Percentiles rank a stretch among this genome's conserved stretches.
These are phyloP conservation scores for Anisodus acutangulus DNA, from an alignment of 257 asterid species.

Conservation along the genomic window DNA sequence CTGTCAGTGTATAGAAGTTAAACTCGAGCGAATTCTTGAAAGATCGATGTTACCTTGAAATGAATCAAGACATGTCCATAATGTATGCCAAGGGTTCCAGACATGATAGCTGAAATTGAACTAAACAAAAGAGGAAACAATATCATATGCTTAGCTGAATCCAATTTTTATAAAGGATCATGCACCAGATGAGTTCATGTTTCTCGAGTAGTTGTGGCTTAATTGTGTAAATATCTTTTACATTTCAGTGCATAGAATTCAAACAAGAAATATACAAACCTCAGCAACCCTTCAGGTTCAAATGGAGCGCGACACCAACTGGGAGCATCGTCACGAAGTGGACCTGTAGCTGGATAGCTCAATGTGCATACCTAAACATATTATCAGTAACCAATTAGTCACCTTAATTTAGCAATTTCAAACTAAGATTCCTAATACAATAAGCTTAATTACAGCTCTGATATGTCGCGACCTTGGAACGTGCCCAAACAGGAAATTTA, in stretches of 20 bases:
- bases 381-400: not conserved
- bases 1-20: not conserved
- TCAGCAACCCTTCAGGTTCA: conserved; percentile 86
- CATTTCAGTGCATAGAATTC: not conserved
- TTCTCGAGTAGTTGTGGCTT: not conserved
- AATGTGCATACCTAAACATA: conserved; percentile 69
- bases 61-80: conserved; percentile 88
- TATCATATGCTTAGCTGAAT: not conserved
- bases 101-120: conserved; percentile 75
- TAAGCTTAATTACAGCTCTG: not conserved
- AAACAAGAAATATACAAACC: conserved; percentile 41
- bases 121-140: conserved; percentile 41
- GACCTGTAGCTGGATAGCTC: conserved; percentile 71
- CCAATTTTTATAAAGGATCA: not conserved
- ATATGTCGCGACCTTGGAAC: conserved; percentile 48
- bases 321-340: conserved; percentile 66
- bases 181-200: not conserved
- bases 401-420: not conserved
- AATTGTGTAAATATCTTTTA: not conserved
- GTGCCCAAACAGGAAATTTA: conserved; percentile 68
- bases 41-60: conserved; percentile 52
- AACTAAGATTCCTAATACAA: not conserved
- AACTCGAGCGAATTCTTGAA: not conserved
- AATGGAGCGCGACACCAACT: conserved; percentile 85
- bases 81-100: conserved; percentile 87